phyloP scores from a whole-genome alignment of 2,329 filamentous ascomycete genomes.

The Aspergillus udagawae region DNA sequence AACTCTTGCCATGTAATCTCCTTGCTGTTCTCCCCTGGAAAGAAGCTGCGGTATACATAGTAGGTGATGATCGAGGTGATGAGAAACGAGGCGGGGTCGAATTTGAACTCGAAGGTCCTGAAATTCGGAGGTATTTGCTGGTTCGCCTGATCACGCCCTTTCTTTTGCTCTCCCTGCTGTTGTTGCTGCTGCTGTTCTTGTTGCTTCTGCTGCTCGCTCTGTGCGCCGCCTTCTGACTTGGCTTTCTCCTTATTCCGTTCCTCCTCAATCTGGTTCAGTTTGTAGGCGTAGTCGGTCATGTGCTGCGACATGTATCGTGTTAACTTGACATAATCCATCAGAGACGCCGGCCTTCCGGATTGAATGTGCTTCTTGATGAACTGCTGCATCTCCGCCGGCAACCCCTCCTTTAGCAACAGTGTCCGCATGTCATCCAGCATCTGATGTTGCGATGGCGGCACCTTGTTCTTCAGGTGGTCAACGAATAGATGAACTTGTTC shows the following conservation, averaged over 20 bases:
- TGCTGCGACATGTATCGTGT: conserved; percentile 55
- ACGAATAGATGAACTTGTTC: conserved; percentile 57
- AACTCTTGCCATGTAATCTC: conserved; percentile 99
- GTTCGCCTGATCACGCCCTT: conserved; percentile 20
- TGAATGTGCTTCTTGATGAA: conserved; percentile 55
- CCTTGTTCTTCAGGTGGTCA: conserved; percentile 50
- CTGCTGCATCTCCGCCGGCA: conserved; percentile 64
- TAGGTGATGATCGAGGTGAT: conserved; percentile 59
- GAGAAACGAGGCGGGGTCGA: conserved; percentile 54
- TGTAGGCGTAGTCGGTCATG: conserved; percentile 47
- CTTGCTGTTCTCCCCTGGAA: conserved; percentile 61
- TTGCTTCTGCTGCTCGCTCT: conserved; percentile 9
- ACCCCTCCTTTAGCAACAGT: conserved; percentile 63
- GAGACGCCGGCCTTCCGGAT: conserved; percentile 42
- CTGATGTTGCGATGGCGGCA: conserved; percentile 60
- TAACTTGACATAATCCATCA: conserved; percentile 59
- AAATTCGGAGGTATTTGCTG: conserved; percentile 27
- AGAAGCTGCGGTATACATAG: conserved; percentile 60
- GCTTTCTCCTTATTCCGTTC: conserved; percentile 12
- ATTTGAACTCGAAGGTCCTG: conserved; percentile 45
- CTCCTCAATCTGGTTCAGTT: conserved; percentile 24
- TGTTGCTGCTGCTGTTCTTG: conserved; percentile 17
- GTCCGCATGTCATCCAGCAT: conserved; percentile 58
- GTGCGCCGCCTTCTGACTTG: conserved; percentile 27
- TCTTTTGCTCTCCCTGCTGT: conserved; percentile 22